Evolutionary conservation across 2,329 filamentous ascomycete species (phyloP).

Genomic region (Xylariaceae sp.): DNA sequence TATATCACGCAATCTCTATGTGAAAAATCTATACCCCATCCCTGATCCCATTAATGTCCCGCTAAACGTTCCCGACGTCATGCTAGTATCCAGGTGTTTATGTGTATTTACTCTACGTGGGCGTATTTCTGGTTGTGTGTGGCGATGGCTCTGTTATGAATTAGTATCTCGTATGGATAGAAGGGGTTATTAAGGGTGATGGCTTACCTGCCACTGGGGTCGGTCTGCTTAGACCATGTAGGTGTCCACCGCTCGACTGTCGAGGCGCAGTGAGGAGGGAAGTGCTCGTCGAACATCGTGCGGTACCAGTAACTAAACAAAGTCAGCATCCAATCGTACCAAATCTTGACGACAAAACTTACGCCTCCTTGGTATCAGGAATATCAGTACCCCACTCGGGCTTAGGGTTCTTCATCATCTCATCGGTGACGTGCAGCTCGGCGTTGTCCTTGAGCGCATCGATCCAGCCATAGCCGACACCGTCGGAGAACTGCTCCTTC

Average conservation of each 20-base stretch:
- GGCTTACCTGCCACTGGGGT: slow-evolving; percentile 80
- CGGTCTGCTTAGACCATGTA: slow-evolving; percentile 93
- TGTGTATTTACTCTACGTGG: not conserved
- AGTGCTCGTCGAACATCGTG: slow-evolving; percentile 97
- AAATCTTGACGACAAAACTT: slow-evolving; percentile 39
- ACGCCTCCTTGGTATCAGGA: slow-evolving; percentile 95
- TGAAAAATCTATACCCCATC: not conserved
- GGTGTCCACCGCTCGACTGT: slow-evolving; percentile 97
- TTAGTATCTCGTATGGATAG: too few relatives aligned
- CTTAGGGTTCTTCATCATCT: slow-evolving; percentile 98
- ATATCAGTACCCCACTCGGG: slow-evolving; percentile 90
- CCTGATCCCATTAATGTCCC: too few relatives aligned
- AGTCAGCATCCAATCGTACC: not conserved
- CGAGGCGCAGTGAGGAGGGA: slow-evolving; percentile 82
- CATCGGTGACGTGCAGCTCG: slow-evolving; percentile 82
- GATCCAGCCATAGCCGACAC: slow-evolving; percentile 98
- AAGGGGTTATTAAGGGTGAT: too few relatives aligned
- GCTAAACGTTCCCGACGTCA: not conserved
- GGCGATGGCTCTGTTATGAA: slow-evolving; percentile 59
- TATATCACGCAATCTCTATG: not conserved
- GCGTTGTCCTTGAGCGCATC: slow-evolving; percentile 94
- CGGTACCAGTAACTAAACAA: slow-evolving; percentile 82
- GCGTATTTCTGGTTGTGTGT: slow-evolving; percentile 73
- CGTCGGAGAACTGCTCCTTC: slow-evolving; percentile 99
- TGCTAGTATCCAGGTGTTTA: not conserved